phyloP scores from a whole-genome alignment of 179 eudicot species.

The Silene noctiflora region DNA sequence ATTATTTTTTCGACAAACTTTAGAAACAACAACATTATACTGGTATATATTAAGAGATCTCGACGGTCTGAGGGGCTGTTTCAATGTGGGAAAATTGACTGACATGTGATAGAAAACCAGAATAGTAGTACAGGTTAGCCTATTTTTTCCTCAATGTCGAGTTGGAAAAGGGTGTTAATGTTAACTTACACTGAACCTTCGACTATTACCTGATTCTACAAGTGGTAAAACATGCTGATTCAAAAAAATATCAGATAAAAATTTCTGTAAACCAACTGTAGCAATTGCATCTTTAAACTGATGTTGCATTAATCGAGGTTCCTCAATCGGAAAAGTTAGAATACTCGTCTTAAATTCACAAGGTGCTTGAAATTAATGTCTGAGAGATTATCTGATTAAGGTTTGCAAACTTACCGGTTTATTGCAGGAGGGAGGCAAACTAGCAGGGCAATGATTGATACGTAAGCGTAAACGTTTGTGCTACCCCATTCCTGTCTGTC shows the following conservation, averaged over 20 bases:
- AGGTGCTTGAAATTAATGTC: not conserved
- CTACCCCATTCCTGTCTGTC: slow-evolving; percentile 29
- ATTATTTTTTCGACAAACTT: too few species aligned
- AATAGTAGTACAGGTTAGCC: too few species aligned
- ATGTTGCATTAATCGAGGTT: slow-evolving; percentile 26
- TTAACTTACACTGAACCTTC: too few species aligned
- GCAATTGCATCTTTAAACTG: slow-evolving; percentile 26
- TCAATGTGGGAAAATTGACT: too few species aligned
- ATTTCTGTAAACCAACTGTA: slow-evolving; percentile 24
- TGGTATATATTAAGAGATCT: too few species aligned
- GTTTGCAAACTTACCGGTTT: slow-evolving; percentile 9
- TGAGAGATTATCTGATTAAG: too few species aligned
- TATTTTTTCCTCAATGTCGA: too few species aligned
- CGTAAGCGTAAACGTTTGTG: slow-evolving; percentile 26
- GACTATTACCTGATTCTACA: slow-evolving; percentile 25
- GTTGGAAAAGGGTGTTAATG: too few species aligned
- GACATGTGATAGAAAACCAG: too few species aligned
- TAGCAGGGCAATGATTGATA: slow-evolving; percentile 25
- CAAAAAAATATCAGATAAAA: slow-evolving; percentile 27
- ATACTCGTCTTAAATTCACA: not conserved
- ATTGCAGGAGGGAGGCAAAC: slow-evolving; percentile 30
- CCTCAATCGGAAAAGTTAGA: slow-evolving; percentile 19
- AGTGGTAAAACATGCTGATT: slow-evolving; percentile 29
- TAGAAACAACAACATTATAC: too few species aligned
- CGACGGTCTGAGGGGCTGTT: too few species aligned